Base-by-base conservation (phyloP, 306 rosid species). In the Erythrophleum fordii region DNA sequence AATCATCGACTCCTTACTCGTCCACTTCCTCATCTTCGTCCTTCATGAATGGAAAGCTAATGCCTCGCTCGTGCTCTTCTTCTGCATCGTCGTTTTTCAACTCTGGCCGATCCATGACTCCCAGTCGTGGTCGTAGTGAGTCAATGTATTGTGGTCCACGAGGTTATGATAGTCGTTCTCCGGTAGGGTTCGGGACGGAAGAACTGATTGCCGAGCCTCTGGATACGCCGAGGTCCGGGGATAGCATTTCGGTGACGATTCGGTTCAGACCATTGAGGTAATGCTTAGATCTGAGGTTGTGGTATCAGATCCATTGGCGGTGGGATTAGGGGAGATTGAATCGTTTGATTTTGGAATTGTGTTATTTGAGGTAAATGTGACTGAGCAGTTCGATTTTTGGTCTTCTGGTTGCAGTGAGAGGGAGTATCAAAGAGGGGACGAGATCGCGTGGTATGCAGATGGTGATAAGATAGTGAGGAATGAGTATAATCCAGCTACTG, bases 251-350 rank as follows among this genome's bases (percentile, higher is more conserved):
- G 31, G 99, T 96, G 75, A 96, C 99, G 87, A 92, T 96, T 92
- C 95, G 99, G 86, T 96, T 96, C 78, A 87, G 99, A 72, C 98
- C 99, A 10, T 72, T 96, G 89, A 96, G 99, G 98, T 96, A 92
- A 85, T 77, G 82, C 35, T 59, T 87, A 86, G 98, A 93, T 96
- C 98, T 90, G 90, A 53, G 77, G 11, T 44, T 49, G 37, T 53
- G 79, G 83, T 81, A 82, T 85, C 91, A 80, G 98, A 93, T 96
- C 97, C 94, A 74, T 10, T 70, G 45, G 22, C 41, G 67, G 76
- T 62, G 23, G 44, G 49, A 71, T 49, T 35, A 17, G n/a, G 69
- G 3, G 56, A 31, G 71, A 81, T 64, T 87, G 80, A 74, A 64
- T 72, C 45, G 76, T 82, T 82, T 45, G 66, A 65, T 79, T 78